These are phyloP conservation scores for Penicillium simplicissimum DNA, from an alignment of 495 filamentous ascomycete species.

Conservation along the genomic window DNA sequence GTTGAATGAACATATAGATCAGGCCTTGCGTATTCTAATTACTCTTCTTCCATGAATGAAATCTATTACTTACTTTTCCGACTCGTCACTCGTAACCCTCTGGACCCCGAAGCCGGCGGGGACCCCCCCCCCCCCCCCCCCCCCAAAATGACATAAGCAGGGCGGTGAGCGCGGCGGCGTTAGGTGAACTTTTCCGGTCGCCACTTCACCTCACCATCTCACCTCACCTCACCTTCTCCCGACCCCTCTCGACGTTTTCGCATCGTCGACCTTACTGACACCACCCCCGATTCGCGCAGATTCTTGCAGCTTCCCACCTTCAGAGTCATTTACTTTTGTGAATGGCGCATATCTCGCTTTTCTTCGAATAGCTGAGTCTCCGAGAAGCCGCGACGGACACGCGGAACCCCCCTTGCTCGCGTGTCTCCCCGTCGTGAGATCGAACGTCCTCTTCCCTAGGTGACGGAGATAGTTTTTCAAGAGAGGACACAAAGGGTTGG, in stretches of 20 bases:
- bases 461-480: constrained; percentile 25
- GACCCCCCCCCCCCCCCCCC: too few relatives aligned
- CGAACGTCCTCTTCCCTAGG: constrained; percentile 9
- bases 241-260: neutral
- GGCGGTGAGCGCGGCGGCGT: neutral
- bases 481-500: constrained; percentile 24
- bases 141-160: neutral
- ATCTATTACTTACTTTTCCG: too few relatives aligned
- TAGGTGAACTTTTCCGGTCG: constrained; percentile 9
- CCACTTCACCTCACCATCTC: constrained; percentile 9
- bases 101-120: neutral
- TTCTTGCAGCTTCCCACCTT: neutral
- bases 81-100: neutral
- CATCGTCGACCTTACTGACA: neutral
- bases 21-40: neutral
- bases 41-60: too few relatives aligned
- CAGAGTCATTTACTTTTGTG: neutral
- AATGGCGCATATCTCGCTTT: neutral
- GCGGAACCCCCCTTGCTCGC: neutral
- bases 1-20: constrained; percentile 1
- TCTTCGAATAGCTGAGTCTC: neutral
- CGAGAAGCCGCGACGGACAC: neutral
- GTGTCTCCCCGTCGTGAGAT: constrained; percentile 2
- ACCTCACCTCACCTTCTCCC: neutral
- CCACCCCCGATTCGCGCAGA: neutral